Evolutionary conservation across 2,329 filamentous ascomycete species (phyloP), one percentile per base, ranked within the genome.

Genomic region (Pseudogymnoascus sp.): DNA sequence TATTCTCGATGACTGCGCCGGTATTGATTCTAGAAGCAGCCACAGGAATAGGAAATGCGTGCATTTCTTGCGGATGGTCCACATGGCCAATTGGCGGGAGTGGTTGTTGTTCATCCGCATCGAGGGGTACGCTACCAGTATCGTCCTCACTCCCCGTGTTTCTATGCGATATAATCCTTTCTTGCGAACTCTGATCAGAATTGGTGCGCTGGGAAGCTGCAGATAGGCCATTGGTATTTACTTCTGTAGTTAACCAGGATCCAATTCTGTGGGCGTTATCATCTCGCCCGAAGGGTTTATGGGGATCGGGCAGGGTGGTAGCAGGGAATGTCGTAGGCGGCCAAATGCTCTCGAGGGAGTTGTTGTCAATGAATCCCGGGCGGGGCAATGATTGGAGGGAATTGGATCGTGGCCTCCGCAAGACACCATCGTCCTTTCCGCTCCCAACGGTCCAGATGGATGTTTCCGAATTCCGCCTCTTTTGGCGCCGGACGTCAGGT

Each of bases 391-490:
- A 34, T 34, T 56, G 50, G 66, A 18, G 67, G 69, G 37, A 69
- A 64, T 7, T 42, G 12, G 71, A 73, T 31, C 66, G 70, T 16
- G 67, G 69, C 28, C 71, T 67, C 50, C 62, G 61, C 50, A 37
- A 63, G 21, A 53, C 31, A 18, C 64, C 56, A 31, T 66, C 61
- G 36, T 50, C 50, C 28, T 56, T 31, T 28, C 65, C 66, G n/a
- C 60, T 65, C 42, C 64, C 69, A 42, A 68, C 18, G 46, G 69
- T 66, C 71, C 71, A 73, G 5, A 65, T 63, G 4, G 71, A 67
- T 60, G 69, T 74, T 63, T 74, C 72, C 7, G 72, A 74, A 63
- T 73, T 73, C 56, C 71, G 70, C 64, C 72, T 70, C 16, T 21
- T 56, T 56, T 28, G n/a, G 18, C 37, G 66, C n/a, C 64, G 63